A percentile compares a stretch with the other conserved stretches of the same genome.
Conservation (phyloP, 257 asterid genomes). For the Solanum sejunctum region DNA sequence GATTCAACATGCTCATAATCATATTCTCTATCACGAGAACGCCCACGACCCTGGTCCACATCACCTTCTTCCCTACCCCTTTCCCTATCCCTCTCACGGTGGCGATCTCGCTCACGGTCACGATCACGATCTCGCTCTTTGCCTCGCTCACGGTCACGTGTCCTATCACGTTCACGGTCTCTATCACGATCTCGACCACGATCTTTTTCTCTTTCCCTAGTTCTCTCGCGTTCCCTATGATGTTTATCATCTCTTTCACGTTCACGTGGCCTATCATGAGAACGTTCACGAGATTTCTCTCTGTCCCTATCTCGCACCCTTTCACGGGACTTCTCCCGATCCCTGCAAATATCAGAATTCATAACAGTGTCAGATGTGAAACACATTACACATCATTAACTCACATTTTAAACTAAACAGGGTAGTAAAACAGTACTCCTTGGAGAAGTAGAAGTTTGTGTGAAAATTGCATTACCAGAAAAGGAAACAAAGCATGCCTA, state of each 20-base stretch:
- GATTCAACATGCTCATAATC: slow-evolving; percentile 31
- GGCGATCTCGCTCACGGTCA: slow-evolving; percentile 31
- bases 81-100: slow-evolving; percentile 43
- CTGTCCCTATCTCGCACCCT: slow-evolving; percentile 58
- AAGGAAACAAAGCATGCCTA: neutral
- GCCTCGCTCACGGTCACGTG: slow-evolving; percentile 48
- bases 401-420: neutral
- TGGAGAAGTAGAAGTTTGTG: neutral
- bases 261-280: slow-evolving; percentile 68
- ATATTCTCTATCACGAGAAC: slow-evolving; percentile 37
- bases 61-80: slow-evolving; percentile 31
- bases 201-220: slow-evolving; percentile 50
- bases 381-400: neutral
- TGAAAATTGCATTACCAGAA: neutral
- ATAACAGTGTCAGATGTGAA: neutral
- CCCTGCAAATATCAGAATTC: slow-evolving; percentile 18
- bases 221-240: slow-evolving; percentile 85
- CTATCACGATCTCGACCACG: slow-evolving; percentile 39
- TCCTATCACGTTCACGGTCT: slow-evolving; percentile 35
- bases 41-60: slow-evolving; percentile 41
- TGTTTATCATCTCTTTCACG: slow-evolving; percentile 88
- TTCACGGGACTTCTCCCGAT: slow-evolving; percentile 86
- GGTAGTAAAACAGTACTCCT: neutral
- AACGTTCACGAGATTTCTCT: slow-evolving; percentile 65
- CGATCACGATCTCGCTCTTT: slow-evolving; percentile 22